Evolutionary conservation across 2,329 filamentous ascomycete genomes (phyloP).

Genomic region (Sporothrix protearum): DNA sequence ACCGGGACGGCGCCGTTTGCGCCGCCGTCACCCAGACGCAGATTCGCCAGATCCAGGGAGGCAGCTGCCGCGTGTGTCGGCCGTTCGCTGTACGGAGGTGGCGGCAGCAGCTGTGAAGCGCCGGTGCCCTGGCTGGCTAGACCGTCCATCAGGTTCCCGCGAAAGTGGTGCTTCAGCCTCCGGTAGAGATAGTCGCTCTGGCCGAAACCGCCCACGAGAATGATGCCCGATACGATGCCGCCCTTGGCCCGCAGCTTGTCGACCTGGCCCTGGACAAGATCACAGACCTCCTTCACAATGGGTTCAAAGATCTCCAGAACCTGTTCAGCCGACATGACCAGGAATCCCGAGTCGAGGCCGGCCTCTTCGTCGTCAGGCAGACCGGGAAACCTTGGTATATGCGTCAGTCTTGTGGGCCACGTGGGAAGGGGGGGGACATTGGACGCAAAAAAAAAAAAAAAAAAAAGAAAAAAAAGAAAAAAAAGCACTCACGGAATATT

Average conservation of each 20-base stretch:
- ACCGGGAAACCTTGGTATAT: slow-evolving; percentile 58
- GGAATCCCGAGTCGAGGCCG: slow-evolving; percentile 70
- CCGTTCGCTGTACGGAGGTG: slow-evolving; percentile 63
- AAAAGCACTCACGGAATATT: slow-evolving; percentile 61
- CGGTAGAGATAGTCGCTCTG: slow-evolving; percentile 74
- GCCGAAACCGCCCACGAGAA: slow-evolving; percentile 77
- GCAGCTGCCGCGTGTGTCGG: slow-evolving; percentile 58
- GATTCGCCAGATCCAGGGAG: background rate
- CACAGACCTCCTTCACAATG: slow-evolving; percentile 66
- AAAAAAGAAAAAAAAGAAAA: background rate
- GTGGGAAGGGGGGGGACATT: background rate
- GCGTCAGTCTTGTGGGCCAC: background rate
- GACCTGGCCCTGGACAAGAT: slow-evolving; percentile 65
- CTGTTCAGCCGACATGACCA: slow-evolving; percentile 66
- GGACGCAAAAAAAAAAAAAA: too few relatives aligned
- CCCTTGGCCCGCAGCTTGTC: slow-evolving; percentile 59
- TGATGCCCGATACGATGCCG: slow-evolving; percentile 66
- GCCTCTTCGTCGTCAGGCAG: slow-evolving; percentile 71
- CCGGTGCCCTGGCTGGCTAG: slow-evolving; percentile 1
- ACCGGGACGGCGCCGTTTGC: background rate
- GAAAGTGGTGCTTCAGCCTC: slow-evolving; percentile 66
- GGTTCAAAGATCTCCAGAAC: slow-evolving; percentile 73
- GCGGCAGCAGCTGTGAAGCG: slow-evolving; percentile 39
- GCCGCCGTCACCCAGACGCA: background rate
- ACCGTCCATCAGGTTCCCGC: slow-evolving; percentile 36